Base-by-base conservation (phyloP, 805 yeast genomes). In the Danielia oregonensis region DNA sequence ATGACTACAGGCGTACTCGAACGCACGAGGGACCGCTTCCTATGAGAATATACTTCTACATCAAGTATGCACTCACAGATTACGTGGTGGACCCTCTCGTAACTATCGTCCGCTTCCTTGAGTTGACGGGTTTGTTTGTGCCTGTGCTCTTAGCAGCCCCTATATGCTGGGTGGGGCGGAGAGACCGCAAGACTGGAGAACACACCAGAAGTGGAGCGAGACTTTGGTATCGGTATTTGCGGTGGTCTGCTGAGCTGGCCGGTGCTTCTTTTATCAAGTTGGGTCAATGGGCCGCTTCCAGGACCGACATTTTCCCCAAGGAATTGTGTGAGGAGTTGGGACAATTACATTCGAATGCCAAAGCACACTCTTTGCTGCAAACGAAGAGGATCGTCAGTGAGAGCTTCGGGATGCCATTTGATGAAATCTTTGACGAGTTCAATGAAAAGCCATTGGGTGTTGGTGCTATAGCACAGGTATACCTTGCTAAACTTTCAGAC, bases 231-330 rank as follows among this genome's bases (percentile, higher is more conserved):
- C 59, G 61, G 34, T 59, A 78, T 30, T 61, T 91, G 14, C 70
- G 86, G 31, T 58, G 73, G 54, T 64, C 82, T 1, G 76, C 93
- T 38, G 96, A 91, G 57, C 42, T 66, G 12, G 96, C 96, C 0
- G 98, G 98, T 1, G 95, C 97, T 3, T 82, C 96, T 3, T 93
- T 84, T 55, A 79, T 84, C 37, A 84, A 86, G 58, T 72, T 93
- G 37, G 98, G 97, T 3, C 99, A 93, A 64, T 93, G 99, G 99
- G 98, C 98, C 0, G 97, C 97, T 2, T 84, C 96, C 8, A 75
- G 99, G 58, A 86, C 95, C 0, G 99, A 93, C 60, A 82, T 93
- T 22, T 91, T 93, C 61, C 82, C 96, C 3, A 65, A 63, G 30
- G 85, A 74, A 26, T 61, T 91, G 58, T 91, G 97, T 56, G 74